These are phyloP conservation scores for Parsonsia alboflavescens DNA, from an alignment of 257 asterid genomes.

Conservation along the genomic window DNA sequence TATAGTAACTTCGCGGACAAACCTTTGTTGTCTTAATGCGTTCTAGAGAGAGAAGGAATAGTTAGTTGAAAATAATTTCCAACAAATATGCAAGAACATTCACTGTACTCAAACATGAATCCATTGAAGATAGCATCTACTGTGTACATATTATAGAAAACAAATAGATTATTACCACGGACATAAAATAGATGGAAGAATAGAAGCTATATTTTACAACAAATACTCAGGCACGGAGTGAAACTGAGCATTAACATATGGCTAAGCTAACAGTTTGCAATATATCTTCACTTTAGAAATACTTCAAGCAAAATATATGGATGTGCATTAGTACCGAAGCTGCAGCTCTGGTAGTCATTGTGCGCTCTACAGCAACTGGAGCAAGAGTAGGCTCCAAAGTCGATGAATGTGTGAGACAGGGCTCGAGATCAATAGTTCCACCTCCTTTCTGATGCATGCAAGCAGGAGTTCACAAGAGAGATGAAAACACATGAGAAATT, in stretches of 20 bases:
- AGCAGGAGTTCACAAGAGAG: constrained; percentile 10
- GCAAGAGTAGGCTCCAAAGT: constrained; percentile 98
- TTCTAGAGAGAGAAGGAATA: constrained; percentile 34
- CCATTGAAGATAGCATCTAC: neutral
- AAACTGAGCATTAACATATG: neutral
- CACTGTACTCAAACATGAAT: neutral
- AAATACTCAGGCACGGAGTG: neutral
- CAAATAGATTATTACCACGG: neutral
- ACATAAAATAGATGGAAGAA: neutral
- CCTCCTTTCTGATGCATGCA: constrained; percentile 70
- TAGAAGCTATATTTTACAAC: neutral
- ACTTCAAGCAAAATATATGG: neutral
- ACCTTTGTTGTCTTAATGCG: constrained; percentile 86
- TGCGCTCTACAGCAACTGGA: constrained; percentile 95
- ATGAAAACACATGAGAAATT: neutral
- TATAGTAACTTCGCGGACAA: constrained; percentile 85
- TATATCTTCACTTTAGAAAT: neutral
- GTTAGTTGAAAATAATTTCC: constrained; percentile 2
- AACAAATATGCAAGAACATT: neutral
- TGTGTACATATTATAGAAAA: neutral
- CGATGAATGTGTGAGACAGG: constrained; percentile 89
- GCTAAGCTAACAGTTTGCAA: neutral
- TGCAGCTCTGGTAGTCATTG: constrained; percentile 97
- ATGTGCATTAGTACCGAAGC: constrained; percentile 62
- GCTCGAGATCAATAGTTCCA: constrained; percentile 79